Base-by-base conservation (phyloP, 2,329 filamentous ascomycete species). In the Aspergillus sp. region DNA sequence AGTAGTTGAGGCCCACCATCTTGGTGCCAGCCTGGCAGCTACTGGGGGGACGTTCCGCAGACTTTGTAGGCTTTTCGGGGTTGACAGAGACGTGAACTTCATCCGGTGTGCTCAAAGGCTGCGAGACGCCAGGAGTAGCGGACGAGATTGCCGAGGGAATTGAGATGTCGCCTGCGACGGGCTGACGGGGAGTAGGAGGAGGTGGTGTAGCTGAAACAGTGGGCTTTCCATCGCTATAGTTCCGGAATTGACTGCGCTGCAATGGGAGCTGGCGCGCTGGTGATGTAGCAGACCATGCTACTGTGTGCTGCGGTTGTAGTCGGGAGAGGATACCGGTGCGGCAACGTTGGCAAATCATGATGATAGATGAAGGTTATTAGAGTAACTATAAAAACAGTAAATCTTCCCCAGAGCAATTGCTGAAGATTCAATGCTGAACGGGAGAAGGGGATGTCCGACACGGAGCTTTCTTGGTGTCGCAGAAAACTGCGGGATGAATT, bases 1-100 rank as follows among this genome's bases (percentile, higher is more conserved):
- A 65, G 53, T 73, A 74, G 46, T 70, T 71, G 36, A 74, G 57
- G 9, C 69, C 69, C 26, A 59, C 58, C 46, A 74, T 41, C 45
- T 59, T 62, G 5, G 64, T 66, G 8, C 71, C 71, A 6, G 66
- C 64, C 0, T 58, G 46, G 27, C 68, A 66, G 42, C 60, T 69
- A 54, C 69, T 71, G 2, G 58, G 56, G 9, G 62, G 52, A 32
- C 62, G 65, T 33, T 57, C 49, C 0, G 53, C 46, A 11, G 59
- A 45, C 42, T 64, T 65, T 8, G 53, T 47, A 10, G 60, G 46
- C 41, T 61, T 56, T 7, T 47, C 54, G 7, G 60, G 49, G 38
- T 58, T 43, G 27, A 50, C 57, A 46, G 60, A 47, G 27, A 49
- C 42, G 44, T 64, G 62, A 9, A 62, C 56, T 32, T 50, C 57